These are phyloP conservation scores for Stephanodiscus minutulus DNA, from an alignment of 108 stramenopile species.

Conservation along the genomic window DNA sequence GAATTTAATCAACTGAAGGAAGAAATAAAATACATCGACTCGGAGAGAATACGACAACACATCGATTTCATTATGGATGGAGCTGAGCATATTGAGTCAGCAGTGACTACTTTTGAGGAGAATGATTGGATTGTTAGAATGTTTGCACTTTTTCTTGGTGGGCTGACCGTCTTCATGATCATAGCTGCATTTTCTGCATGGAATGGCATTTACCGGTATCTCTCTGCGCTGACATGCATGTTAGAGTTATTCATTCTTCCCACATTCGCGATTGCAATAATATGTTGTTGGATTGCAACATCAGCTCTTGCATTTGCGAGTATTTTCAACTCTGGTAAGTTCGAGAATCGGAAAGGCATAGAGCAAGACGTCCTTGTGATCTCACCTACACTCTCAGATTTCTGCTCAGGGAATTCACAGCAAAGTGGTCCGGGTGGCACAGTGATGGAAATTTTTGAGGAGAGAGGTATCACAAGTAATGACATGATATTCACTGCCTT, in stretches of 20 bases:
- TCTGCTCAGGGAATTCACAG: constrained; percentile 31
- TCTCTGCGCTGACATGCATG: constrained; percentile 34
- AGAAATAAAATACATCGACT: constrained; percentile 21
- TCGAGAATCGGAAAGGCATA: background rate
- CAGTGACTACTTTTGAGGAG: constrained; percentile 19
- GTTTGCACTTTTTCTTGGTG: constrained; percentile 27
- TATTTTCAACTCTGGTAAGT: constrained; percentile 37
- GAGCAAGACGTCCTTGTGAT: background rate
- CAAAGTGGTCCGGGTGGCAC: constrained; percentile 34
- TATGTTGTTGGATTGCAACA: constrained; percentile 24
- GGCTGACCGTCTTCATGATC: constrained; percentile 35
- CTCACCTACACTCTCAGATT: constrained; percentile 20
- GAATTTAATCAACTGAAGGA: constrained; percentile 21
- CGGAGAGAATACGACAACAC: constrained; percentile 20
- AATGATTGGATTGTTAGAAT: constrained; percentile 47
- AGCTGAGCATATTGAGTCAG: constrained; percentile 13
- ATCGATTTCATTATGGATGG: constrained; percentile 27
- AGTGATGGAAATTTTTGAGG: constrained; percentile 19
- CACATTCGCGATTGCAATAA: constrained; percentile 27
- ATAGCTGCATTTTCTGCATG: constrained; percentile 19
- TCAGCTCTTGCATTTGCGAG: constrained; percentile 23
- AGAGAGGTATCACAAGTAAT: constrained; percentile 13
- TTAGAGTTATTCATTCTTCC: constrained; percentile 31
- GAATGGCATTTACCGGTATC: constrained; percentile 1
- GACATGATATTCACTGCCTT: constrained; percentile 37